Evolutionary conservation across 2,329 filamentous ascomycete species (phyloP).

Genomic region (Diaporthe australafricana): DNA sequence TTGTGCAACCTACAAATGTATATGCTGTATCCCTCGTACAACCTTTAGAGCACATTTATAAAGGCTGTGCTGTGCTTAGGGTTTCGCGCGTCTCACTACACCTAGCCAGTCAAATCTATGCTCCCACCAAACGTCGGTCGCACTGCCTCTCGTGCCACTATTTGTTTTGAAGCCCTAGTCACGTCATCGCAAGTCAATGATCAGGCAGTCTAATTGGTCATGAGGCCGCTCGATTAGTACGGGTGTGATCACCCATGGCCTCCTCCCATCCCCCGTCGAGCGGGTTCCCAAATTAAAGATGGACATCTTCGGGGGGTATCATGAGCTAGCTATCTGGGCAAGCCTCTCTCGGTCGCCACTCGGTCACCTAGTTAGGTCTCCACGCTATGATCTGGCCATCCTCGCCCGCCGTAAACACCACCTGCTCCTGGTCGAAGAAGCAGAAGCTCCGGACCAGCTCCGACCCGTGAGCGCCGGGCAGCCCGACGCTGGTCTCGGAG

Average conservation of each 20-base stretch:
- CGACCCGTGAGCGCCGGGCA: constrained; percentile 71
- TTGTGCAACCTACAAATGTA: neutral
- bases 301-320: neutral
- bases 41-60: neutral
- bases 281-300: neutral
- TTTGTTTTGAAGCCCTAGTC: neutral
- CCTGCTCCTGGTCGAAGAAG: constrained; percentile 70
- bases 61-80: neutral
- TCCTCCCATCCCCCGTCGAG: neutral
- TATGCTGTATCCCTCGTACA: neutral
- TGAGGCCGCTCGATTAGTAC: neutral
- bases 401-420: constrained; percentile 70
- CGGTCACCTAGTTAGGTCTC: constrained; percentile 50
- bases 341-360: neutral
- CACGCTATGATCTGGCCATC: constrained; percentile 70
- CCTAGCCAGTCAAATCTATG: neutral
- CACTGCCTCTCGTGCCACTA: neutral
- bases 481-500: constrained; percentile 65
- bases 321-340: neutral
- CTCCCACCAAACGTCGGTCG: neutral
- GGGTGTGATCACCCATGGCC: neutral
- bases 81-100: neutral
- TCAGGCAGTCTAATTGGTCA: neutral
- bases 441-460: constrained; percentile 74
- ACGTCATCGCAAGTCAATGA: neutral